These are phyloP conservation scores for Sugiyamaella sp. DNA, from an alignment of 1,139 yeast genomes.

Conservation along the genomic window DNA sequence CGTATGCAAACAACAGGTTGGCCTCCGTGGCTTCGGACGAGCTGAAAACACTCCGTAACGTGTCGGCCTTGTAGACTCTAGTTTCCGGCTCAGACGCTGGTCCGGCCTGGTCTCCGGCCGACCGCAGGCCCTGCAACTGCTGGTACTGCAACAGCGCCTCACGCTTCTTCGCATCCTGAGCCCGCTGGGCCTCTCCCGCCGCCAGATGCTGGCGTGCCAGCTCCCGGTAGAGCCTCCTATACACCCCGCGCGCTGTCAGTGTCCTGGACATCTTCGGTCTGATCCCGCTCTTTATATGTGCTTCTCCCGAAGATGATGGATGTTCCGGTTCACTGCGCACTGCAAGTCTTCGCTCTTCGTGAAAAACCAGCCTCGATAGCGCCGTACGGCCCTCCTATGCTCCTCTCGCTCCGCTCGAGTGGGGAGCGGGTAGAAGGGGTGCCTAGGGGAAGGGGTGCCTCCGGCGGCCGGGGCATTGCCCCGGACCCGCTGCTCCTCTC, in stretches of 20 bases:
- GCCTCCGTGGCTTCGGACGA: conserved; percentile 21
- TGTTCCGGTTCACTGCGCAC: too few relatives aligned
- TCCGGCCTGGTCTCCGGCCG: conserved; percentile 2
- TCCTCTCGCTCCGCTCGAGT: too few relatives aligned
- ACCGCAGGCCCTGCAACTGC: conserved; percentile 16
- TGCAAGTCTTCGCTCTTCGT: background rate
- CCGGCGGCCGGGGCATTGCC: too few relatives aligned
- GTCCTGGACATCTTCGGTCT: conserved; percentile 9
- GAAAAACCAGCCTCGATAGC: background rate
- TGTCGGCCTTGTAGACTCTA: conserved; percentile 29
- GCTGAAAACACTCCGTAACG: conserved; percentile 29
- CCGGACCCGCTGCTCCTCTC: too few relatives aligned
- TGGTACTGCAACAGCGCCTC: conserved; percentile 36
- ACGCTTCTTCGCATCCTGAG: conserved; percentile 29
- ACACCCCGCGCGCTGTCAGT: conserved; percentile 29
- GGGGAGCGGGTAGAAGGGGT: too few relatives aligned
- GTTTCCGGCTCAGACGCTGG: conserved; percentile 8
- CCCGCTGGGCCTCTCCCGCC: conserved; percentile 36
- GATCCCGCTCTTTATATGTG: background rate
- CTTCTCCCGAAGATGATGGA: background rate
- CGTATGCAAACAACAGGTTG: conserved; percentile 47
- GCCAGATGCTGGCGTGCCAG: conserved; percentile 38
- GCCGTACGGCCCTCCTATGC: too few relatives aligned
- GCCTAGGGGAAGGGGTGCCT: too few relatives aligned
- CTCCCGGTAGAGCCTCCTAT: conserved; percentile 39